phyloP scores from a whole-genome alignment of 306 rosid genomes.

The Corylus avellana region DNA sequence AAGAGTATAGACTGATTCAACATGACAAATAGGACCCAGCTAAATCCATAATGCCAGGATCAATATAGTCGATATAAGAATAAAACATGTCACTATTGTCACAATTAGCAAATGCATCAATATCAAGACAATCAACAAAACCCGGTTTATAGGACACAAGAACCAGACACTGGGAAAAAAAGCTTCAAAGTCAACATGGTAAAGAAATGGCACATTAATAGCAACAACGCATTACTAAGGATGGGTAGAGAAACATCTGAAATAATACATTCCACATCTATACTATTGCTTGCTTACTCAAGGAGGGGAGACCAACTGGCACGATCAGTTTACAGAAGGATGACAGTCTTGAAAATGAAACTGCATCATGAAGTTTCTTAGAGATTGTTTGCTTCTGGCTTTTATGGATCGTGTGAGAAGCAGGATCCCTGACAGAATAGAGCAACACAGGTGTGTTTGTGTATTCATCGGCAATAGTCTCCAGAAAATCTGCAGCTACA shows the following conservation, averaged over 20 bases:
- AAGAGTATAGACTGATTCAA: background rate
- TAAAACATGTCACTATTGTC: background rate
- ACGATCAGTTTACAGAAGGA: conserved; percentile 73
- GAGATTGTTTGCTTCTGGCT: conserved; percentile 58
- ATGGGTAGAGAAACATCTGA: conserved; percentile 16
- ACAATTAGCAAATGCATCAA: background rate
- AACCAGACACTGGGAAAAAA: background rate
- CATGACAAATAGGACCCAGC: background rate
- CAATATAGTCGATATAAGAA: conserved; percentile 1
- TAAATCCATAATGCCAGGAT: conserved; percentile 24
- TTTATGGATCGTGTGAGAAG: conserved; percentile 36
- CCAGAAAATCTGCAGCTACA: conserved; percentile 72
- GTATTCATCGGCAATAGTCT: conserved; percentile 82
- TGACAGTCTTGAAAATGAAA: conserved; percentile 82
- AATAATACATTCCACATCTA: conserved; percentile 10
- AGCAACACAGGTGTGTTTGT: conserved; percentile 66
- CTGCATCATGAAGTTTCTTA: conserved; percentile 75
- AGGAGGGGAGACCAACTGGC: conserved; percentile 76
- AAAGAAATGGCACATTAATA: conserved; percentile 21
- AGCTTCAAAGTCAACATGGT: background rate
- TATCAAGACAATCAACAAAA: conserved; percentile 12
- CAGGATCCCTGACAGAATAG: conserved; percentile 63
- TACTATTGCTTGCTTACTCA: conserved; percentile 59
- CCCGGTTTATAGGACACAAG: background rate
- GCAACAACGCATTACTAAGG: conserved; percentile 16